These are phyloP conservation scores for Epichloe uncinata DNA, from an alignment of 2,329 filamentous ascomycete genomes.

Conservation along the genomic window DNA sequence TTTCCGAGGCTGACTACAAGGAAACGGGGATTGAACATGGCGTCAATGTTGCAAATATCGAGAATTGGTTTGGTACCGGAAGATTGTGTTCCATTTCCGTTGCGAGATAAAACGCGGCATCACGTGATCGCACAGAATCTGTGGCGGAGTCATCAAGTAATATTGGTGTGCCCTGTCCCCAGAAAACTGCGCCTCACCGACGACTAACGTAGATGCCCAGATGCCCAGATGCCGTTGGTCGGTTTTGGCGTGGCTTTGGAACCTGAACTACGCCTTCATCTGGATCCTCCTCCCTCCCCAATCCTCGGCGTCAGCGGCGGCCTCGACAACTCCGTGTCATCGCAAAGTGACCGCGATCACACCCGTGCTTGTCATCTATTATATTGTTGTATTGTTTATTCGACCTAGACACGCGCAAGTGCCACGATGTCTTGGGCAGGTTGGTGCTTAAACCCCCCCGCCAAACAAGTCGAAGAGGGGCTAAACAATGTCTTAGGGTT, in stretches of 20 bases:
- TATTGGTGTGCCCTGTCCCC: too few relatives aligned
- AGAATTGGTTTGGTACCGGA: neutral
- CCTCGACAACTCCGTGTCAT: neutral
- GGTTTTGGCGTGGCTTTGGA: constrained; percentile 21
- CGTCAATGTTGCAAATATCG: constrained; percentile 1
- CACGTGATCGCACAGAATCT: constrained; percentile 14
- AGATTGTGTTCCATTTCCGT: neutral
- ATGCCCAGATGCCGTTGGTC: constrained; percentile 3
- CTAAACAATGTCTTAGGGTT: constrained; percentile 28
- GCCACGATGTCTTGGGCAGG: constrained; percentile 58
- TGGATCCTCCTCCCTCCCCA: neutral
- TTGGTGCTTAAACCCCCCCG: constrained; percentile 24
- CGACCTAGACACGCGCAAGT: constrained; percentile 7
- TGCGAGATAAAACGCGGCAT: constrained; percentile 10
- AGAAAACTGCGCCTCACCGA: constrained; percentile 5
- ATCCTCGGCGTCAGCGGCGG: neutral
- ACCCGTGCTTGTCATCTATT: neutral
- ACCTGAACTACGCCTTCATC: constrained; percentile 6
- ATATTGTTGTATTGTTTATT: neutral
- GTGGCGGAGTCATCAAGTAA: constrained; percentile 7
- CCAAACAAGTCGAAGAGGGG: constrained; percentile 12
- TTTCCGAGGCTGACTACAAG: constrained; percentile 85
- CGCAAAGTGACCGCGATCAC: neutral
- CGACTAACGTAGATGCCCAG: constrained; percentile 12
- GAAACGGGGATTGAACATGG: constrained; percentile 37